Conservation (phyloP, 148 eudicot species). For the Camellia sinensis region DNA sequence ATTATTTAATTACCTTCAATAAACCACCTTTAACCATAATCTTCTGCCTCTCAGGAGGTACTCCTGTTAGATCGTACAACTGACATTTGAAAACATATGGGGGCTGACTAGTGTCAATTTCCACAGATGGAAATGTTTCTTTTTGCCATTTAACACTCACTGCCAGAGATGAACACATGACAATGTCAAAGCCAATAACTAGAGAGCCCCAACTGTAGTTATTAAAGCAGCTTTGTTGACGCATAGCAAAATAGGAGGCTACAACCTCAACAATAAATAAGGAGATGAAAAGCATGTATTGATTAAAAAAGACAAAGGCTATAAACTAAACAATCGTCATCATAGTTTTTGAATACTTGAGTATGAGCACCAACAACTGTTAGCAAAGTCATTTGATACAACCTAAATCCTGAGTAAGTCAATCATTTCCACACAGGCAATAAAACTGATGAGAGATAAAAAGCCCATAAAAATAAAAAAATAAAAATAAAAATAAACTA, state of each 20-base stretch:
- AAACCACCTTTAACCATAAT: conserved; percentile 98
- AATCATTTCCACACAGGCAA: not conserved
- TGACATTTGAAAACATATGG: conserved; percentile 92
- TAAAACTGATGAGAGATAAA: not conserved
- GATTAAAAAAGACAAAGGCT: not conserved
- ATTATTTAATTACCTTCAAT: conserved; percentile 60
- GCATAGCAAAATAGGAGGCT: not conserved
- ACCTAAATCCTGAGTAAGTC: not conserved
- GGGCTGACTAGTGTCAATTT: conserved; percentile 82
- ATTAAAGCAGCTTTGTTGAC: not conserved
- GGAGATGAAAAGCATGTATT: not conserved
- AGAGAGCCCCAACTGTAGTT: not conserved
- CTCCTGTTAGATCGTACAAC: conserved; percentile 88
- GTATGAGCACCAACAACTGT: not conserved
- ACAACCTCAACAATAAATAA: not conserved
- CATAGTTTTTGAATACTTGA: not conserved
- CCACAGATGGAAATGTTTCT: conserved; percentile 69
- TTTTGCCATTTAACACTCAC: conserved; percentile 99
- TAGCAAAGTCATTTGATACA: not conserved
- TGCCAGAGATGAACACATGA: conserved; percentile 27
- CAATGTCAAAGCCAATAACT: not conserved
- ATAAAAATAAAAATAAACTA: not conserved
- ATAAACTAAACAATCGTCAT: not conserved
- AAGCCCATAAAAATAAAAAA: not conserved
- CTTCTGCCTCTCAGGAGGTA: conserved; percentile 97